Percentiles rank a stretch among this genome's conserved stretches.
Conservation (phyloP, 2,329 filamentous ascomycete species). For the Claviceps cyperi region DNA sequence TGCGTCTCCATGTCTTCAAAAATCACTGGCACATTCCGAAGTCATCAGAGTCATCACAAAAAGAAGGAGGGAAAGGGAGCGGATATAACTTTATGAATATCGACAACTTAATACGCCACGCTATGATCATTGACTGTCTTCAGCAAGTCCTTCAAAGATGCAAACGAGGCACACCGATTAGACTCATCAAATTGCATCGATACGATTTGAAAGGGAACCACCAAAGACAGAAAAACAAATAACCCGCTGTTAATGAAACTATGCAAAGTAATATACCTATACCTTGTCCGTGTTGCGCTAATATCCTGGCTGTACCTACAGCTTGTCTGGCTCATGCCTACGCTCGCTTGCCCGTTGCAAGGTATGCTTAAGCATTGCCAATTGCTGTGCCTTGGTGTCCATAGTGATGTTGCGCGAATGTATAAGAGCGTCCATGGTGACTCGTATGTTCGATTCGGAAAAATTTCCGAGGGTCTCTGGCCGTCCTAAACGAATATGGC, state of each 20-base stretch:
- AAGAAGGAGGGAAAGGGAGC: too few species aligned
- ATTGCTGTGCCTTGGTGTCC: not conserved
- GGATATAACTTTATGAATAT: too few species aligned
- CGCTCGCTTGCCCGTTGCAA: not conserved
- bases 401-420: not conserved
- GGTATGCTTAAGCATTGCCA: not conserved
- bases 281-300: not conserved
- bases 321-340: not conserved
- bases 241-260: not conserved
- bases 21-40: too few species aligned
- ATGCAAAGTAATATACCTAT: not conserved
- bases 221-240: too few species aligned
- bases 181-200: not conserved
- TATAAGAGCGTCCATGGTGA: slow-evolving; percentile 1
- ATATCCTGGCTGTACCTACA: not conserved
- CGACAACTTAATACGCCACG: too few species aligned
- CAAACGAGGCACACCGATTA: not conserved
- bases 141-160: too few species aligned
- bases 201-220: not conserved
- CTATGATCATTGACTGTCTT: too few species aligned
- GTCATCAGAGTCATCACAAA: too few species aligned
- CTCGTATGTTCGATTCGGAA: slow-evolving; percentile 1
- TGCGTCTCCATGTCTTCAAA: too few species aligned
- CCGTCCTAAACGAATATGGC: not conserved
- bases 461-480: not conserved